These are phyloP conservation scores for Suillus fuscotomentosus DNA, from an alignment of 768 basidiomycete genomes.

Conservation along the genomic window DNA sequence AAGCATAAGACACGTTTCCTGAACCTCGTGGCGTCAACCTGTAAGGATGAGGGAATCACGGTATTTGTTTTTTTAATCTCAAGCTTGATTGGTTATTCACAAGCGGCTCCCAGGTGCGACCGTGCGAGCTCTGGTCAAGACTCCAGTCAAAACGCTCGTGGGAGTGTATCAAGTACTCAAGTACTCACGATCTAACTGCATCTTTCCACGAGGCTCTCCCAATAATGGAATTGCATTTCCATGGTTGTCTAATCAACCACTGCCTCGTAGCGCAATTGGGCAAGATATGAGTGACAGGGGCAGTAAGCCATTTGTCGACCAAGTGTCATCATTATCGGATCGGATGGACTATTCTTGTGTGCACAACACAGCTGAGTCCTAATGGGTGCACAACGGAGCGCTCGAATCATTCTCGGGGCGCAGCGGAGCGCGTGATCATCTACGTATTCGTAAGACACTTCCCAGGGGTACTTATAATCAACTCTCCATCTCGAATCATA, in stretches of 20 bases:
- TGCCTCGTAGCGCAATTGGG: not conserved
- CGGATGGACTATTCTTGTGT: conserved; percentile 4
- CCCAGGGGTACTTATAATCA: conserved; percentile 28
- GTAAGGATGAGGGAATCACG: not conserved
- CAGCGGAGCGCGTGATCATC: conserved; percentile 7
- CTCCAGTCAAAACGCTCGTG: not conserved
- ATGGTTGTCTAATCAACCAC: conserved; percentile 1
- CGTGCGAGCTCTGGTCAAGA: not conserved
- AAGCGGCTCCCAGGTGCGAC: not conserved
- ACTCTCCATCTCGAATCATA: conserved; percentile 11
- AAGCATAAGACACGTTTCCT: not conserved
- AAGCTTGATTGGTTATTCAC: not conserved
- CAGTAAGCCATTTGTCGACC: not conserved
- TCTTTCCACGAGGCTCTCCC: conserved; percentile 7
- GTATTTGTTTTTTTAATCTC: not conserved
- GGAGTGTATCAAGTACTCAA: conserved; percentile 1
- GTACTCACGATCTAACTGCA: conserved; percentile 6
- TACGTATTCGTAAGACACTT: conserved; percentile 14
- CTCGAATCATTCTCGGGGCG: not conserved
- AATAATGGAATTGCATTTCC: conserved; percentile 7
- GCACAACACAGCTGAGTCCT: not conserved
- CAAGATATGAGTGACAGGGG: conserved; percentile 2
- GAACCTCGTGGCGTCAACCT: not conserved
- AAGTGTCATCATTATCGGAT: not conserved
- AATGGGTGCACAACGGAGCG: not conserved